Evolutionary conservation across 2,329 filamentous ascomycete genomes (phyloP).

Genomic region (Knufia petricola): DNA sequence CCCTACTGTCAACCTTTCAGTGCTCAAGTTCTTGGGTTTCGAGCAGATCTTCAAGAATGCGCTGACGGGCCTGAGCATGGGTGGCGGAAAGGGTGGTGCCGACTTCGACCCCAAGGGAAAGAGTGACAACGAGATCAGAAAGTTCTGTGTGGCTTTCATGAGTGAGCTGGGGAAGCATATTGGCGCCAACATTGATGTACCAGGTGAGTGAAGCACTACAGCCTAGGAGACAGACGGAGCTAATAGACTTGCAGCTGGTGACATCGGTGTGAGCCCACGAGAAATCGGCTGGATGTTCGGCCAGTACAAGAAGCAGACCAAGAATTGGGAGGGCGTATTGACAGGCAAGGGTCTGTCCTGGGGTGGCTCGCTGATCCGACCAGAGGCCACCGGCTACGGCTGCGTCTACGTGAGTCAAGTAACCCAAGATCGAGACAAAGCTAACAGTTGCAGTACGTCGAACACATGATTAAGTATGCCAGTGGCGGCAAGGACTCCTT

Average conservation of each 20-base stretch:
- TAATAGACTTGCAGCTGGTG: conserved; percentile 53
- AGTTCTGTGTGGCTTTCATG: conserved; percentile 96
- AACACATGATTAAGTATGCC: conserved; percentile 89
- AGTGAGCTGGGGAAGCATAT: conserved; percentile 91
- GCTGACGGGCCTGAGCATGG: conserved; percentile 87
- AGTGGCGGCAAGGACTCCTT: conserved; percentile 69
- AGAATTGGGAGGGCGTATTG: conserved; percentile 90
- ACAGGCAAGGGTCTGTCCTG: conserved; percentile 90
- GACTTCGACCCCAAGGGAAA: conserved; percentile 99
- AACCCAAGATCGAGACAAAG: not conserved
- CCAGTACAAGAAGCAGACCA: conserved; percentile 77
- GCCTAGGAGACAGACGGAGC: not conserved
- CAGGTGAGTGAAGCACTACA: conserved; percentile 30
- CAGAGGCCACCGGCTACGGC: conserved; percentile 94
- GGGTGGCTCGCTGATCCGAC: conserved; percentile 89
- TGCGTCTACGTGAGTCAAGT: conserved; percentile 63
- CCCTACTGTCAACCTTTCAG: conserved; percentile 58
- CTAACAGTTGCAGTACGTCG: conserved; percentile 54
- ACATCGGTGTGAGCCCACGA: conserved; percentile 85
- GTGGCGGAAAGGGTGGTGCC: conserved; percentile 92
- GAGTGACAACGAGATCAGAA: conserved; percentile 91
- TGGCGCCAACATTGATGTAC: conserved; percentile 89
- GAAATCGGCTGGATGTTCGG: conserved; percentile 96
- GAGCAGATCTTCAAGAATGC: conserved; percentile 99
- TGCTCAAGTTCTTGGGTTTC: conserved; percentile 94